Percentiles rank a stretch among this genome's conserved stretches.
These are phyloP conservation scores for Calocybe indica DNA, from an alignment of 768 basidiomycete genomes.

Conservation along the genomic window DNA sequence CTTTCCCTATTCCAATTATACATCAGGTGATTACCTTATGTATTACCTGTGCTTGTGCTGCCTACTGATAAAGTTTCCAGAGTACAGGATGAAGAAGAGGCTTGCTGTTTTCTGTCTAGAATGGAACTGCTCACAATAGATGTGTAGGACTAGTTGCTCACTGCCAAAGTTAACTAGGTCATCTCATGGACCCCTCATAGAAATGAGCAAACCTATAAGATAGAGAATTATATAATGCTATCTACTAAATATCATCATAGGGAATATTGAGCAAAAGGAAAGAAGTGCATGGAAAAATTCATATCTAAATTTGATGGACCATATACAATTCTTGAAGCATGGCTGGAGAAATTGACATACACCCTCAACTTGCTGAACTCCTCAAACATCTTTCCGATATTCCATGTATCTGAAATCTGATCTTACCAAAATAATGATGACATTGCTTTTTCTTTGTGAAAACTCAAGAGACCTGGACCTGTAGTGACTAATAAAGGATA, in stretches of 20 bases:
- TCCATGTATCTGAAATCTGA: conserved; percentile 26
- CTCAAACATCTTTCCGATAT: conserved; percentile 19
- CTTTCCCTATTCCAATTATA: conserved; percentile 26
- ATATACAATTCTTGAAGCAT: conserved; percentile 8
- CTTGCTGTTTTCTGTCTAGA: background rate
- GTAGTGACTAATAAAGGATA: conserved; percentile 13
- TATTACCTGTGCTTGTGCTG: conserved; percentile 18
- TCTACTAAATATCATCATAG: conserved; percentile 22
- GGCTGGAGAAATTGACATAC: conserved; percentile 15
- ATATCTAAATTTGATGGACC: conserved; percentile 31
- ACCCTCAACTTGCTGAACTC: conserved; percentile 23
- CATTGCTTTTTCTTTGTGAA: conserved; percentile 19
- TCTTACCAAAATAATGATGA: conserved; percentile 23
- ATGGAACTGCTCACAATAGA: conserved; percentile 12
- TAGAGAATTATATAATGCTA: conserved; percentile 30
- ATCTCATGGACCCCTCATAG: conserved; percentile 21
- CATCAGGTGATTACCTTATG: conserved; percentile 11
- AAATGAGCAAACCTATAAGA: conserved; percentile 14
- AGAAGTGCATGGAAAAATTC: conserved; percentile 31
- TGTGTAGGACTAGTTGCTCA: conserved; percentile 25
- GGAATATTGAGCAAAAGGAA: conserved; percentile 22
- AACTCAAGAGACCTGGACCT: no score
- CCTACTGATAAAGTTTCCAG: background rate
- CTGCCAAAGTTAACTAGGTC: conserved; percentile 20
- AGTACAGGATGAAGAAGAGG: background rate